Evolutionary conservation across 371 early-diverging fungal species (phyloP).

Genomic region (Mucor plumbeus): DNA sequence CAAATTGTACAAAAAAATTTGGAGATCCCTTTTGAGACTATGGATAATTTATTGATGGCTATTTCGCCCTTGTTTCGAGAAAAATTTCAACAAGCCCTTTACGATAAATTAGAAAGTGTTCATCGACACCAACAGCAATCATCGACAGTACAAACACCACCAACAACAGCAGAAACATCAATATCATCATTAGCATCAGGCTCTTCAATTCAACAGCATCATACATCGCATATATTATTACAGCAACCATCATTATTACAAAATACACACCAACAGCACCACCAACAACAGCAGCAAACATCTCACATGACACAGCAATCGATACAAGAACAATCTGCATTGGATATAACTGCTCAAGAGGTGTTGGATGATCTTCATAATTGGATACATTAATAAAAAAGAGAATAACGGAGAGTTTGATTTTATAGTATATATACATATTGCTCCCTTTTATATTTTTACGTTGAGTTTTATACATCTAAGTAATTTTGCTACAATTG

Average conservation of each 20-base stretch:
- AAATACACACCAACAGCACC: background rate
- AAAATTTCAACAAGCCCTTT: constrained; percentile 39
- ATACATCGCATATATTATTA: background rate
- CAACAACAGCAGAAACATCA: background rate
- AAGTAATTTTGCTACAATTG: too few species aligned
- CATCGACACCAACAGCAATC: constrained; percentile 25
- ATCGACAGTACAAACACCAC: constrained; percentile 9
- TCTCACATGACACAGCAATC: background rate
- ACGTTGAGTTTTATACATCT: too few species aligned
- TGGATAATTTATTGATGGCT: constrained; percentile 47
- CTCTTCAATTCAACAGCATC: background rate
- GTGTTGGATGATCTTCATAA: constrained; percentile 10
- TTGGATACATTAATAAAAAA: constrained; percentile 17
- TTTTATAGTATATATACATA: background rate
- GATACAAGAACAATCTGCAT: background rate
- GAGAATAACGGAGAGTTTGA: background rate
- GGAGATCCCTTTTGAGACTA: constrained; percentile 40
- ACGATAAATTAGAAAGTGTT: constrained; percentile 35
- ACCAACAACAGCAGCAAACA: background rate
- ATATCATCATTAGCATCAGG: background rate
- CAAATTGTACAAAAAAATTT: constrained; percentile 31
- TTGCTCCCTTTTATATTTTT: too few species aligned
- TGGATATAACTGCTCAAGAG: constrained; percentile 8
- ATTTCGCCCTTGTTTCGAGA: constrained; percentile 49
- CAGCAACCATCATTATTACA: constrained; percentile 5